phyloP scores from a whole-genome alignment of 73 alveolate genomes.

The Symbiodinium pilosum region DNA sequence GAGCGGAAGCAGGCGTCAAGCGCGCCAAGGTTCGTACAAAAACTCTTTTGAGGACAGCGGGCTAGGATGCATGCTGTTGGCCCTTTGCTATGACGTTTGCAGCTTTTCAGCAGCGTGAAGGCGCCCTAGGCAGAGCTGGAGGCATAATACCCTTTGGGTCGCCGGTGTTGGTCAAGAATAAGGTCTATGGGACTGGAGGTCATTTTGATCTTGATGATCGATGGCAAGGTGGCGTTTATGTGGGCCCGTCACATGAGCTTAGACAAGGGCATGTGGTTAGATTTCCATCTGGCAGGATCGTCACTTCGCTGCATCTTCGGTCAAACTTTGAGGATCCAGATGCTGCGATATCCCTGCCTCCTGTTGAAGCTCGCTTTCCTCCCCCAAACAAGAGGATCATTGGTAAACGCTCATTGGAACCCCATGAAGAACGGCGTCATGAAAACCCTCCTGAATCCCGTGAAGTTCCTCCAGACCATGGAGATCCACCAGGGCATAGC shows the following conservation, averaged over 20 bases:
- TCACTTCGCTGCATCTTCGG: not conserved
- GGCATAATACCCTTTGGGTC: not conserved
- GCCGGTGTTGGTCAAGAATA: not conserved
- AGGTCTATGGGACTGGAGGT: not conserved
- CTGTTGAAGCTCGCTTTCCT: not conserved
- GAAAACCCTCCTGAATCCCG: too few relatives aligned
- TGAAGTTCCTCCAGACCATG: too few relatives aligned
- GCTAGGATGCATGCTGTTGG: not conserved
- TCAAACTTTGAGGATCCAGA: not conserved
- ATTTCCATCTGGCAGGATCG: not conserved
- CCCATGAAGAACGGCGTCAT: too few relatives aligned
- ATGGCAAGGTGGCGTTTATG: not conserved
- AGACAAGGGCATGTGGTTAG: not conserved
- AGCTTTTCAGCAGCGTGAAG: not conserved
- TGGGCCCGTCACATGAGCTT: not conserved
- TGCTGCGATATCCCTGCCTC: not conserved
- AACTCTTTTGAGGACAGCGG: too few relatives aligned
- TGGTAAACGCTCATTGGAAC: too few relatives aligned
- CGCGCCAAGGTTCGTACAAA: too few relatives aligned
- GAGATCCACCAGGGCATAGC: too few relatives aligned
- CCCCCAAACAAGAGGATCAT: too few relatives aligned
- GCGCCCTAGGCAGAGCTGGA: not conserved
- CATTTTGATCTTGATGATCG: not conserved
- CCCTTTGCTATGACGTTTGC: not conserved
- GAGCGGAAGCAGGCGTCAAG: too few relatives aligned